Evolutionary conservation across 2,329 filamentous ascomycete species (phyloP), one percentile per base, ranked within the genome.

Genomic region (Dactylellina parvicollis): DNA sequence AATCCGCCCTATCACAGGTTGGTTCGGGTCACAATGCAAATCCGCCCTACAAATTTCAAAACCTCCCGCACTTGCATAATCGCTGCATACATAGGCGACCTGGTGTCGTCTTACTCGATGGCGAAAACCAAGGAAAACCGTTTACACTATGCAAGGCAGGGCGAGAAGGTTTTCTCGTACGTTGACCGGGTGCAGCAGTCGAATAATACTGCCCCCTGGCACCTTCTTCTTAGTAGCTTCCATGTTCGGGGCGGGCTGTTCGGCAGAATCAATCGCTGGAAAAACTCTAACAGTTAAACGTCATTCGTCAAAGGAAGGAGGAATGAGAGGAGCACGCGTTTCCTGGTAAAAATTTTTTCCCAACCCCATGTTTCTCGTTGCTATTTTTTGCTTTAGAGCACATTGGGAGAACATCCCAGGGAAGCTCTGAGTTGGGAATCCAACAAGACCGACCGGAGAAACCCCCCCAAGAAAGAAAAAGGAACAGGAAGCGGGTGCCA

Each of bases 41-140:
- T 20, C 49, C 32, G 22, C 44, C 50, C 38, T 34, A 32, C 46
- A 42, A 30, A 32, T 30, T 22, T 32, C 44, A 65, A 66, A 73
- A 73, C 69, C 66, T 73, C 69, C 69, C 69, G 69, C 69, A 66
- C 54, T 66, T 61, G 69, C 69, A 66, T 73, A 66, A 66, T 73
- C 32, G 36, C 50, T 66, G 54, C 69, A 73, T 66, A 47, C 69
- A 73, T 66, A 57, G 60, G 38, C 60, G 60, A 73, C 69, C 60
- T 60, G 69, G 60, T 61, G 60, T 57, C 50, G 36, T 73, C 54
- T 60, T 69, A 69, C 57, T 61, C 49, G 60, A 73, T 55, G 57
- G 57, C 52, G 49, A 73, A 57, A 60, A 66, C 56, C 47, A 60
- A 64, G 60, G 46, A 54, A 54, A 50, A 65, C 56, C 49, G 26